These are phyloP conservation scores for Monilinia vaccinii-corymbosi DNA, from an alignment of 2,329 filamentous ascomycete genomes.

Conservation along the genomic window DNA sequence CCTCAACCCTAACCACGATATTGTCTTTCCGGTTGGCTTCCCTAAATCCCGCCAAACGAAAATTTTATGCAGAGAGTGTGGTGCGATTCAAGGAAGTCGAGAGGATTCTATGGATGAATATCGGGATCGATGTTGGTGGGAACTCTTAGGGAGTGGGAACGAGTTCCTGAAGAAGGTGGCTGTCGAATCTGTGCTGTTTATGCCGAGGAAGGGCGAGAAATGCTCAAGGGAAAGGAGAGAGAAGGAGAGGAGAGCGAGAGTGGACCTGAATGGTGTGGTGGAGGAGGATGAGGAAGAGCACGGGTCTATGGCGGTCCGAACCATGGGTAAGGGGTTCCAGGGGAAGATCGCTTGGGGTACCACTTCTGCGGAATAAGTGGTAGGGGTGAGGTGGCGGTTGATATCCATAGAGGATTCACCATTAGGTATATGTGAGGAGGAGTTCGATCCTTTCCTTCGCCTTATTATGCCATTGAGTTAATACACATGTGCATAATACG, in stretches of 20 bases:
- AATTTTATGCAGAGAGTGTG: neutral
- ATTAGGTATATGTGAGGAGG: neutral
- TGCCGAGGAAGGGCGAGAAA: neutral
- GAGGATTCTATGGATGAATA: neutral
- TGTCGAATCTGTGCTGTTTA: neutral
- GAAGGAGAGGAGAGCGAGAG: no score
- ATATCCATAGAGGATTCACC: neutral
- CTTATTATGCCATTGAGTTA: neutral
- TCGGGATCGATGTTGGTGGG: neutral
- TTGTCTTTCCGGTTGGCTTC: neutral
- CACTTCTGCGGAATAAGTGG: neutral
- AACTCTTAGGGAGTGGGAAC: neutral
- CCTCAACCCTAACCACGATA: neutral
- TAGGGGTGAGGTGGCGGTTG: neutral
- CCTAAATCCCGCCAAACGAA: neutral
- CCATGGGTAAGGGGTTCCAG: no score
- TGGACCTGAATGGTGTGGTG: no score
- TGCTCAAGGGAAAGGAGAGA: neutral
- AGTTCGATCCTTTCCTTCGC: neutral
- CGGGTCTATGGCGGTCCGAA: no score
- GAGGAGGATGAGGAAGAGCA: no score
- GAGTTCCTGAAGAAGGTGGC: neutral
- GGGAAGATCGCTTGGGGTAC: neutral
- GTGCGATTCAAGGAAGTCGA: neutral
- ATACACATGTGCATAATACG: neutral